Evolutionary conservation across 208 protist genomes (phyloP), one percentile per base, ranked within the genome.

Genomic region (Leishmania tropica): DNA sequence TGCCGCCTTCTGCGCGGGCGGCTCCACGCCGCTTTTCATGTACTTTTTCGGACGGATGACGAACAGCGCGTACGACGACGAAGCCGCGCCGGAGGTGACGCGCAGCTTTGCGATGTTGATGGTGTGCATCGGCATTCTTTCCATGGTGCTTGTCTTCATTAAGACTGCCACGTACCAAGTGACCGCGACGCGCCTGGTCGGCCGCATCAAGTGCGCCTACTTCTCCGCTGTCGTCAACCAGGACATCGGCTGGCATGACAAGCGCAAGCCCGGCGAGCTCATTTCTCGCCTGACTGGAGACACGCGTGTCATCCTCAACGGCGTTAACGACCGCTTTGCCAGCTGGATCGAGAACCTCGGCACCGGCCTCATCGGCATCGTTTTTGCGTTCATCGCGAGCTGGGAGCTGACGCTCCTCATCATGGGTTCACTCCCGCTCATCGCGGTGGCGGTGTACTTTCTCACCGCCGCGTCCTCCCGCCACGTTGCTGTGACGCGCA

Each of bases 181-280:
- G 17, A 87, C 76, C 17, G 76, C 89, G 1, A 80, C 75, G 28
- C 91, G 92, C 15, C 93, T 95, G 62, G 82, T 93, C 13, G 79
- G 82, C 28, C 85, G 82, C 67, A 80, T 97, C 71, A 87, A 89
- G 54, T 45, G 60, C 19, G 53, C 45, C 47, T 96, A 91, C 83
- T 94, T 96, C 74, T 71, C 56, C 67, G 85, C 93, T 8, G 56
- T 89, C 11, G 78, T 98, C 76, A 89, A 92, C 11, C 94, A 97
- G 80, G 92, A 97, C 72, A 94, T 96, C 40, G 91, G 88, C 40
- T 98, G 93, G 93, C 94, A 96, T 81, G 95, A 97, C 62, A 81
- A 76, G 58, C 89, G 92, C 76, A 94, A 84, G 45, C 85, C 92
- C 47, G 93, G 91, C n/a, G 88, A 87, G 71, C 85, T 96, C 53